Percentiles rank a stretch among this genome's conserved stretches.
These are phyloP conservation scores for Teunomyces gatunensis DNA, from an alignment of 805 yeast species.

Conservation along the genomic window DNA sequence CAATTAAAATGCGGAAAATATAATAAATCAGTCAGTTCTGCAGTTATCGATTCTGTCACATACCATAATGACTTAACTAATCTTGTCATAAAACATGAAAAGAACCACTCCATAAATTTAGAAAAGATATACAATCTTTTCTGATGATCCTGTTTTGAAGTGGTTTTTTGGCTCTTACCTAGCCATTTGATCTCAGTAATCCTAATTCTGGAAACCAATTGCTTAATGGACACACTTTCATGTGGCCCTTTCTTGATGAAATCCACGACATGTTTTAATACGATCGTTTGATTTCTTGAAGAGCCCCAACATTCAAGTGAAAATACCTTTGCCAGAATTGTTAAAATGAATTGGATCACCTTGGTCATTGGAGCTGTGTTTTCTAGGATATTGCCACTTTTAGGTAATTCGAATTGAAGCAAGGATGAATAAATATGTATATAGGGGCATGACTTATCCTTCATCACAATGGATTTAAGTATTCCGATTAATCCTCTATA, in stretches of 20 bases:
- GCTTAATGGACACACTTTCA: conserved; percentile 31
- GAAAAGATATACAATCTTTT: conserved; percentile 35
- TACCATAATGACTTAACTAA: conserved; percentile 59
- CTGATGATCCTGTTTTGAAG: conserved; percentile 42
- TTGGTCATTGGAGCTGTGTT: conserved; percentile 24
- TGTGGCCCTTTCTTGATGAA: conserved; percentile 38
- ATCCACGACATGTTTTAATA: conserved; percentile 35
- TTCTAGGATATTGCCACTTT: conserved; percentile 24
- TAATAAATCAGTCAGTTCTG: conserved; percentile 30
- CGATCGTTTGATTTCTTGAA: conserved; percentile 40
- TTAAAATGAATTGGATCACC: conserved; percentile 44
- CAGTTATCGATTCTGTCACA: conserved; percentile 49
- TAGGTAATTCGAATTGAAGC: conserved; percentile 3
- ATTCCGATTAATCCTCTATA: conserved; percentile 14
- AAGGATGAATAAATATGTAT: conserved; percentile 21
- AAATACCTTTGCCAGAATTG: conserved; percentile 46
- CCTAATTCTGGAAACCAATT: conserved; percentile 34
- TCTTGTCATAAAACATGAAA: conserved; percentile 42
- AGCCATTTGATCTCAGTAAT: conserved; percentile 57
- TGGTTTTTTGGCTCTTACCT: conserved; percentile 24
- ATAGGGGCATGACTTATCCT: conserved; percentile 36
- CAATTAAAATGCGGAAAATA: conserved; percentile 63
- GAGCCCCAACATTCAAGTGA: conserved; percentile 57
- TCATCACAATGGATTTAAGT: conserved; percentile 22
- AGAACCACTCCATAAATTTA: conserved; percentile 58